Base-by-base conservation (phyloP, 1,284 basidiomycete species). In the Leccinum huronense region DNA sequence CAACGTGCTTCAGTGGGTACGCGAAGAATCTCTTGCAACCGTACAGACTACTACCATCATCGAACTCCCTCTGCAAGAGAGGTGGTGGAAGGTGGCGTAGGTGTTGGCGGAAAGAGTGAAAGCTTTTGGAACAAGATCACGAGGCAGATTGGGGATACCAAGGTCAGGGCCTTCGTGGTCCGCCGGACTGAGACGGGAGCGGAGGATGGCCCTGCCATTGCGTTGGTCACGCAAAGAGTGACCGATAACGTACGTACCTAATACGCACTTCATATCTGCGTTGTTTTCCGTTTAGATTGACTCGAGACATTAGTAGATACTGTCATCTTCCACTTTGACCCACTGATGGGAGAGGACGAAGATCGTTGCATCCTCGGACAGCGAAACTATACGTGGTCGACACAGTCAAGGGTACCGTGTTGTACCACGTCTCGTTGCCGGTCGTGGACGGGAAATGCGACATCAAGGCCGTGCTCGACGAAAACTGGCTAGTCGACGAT, bases 401-500 rank as follows among this genome's bases (percentile, higher is more conserved):
- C 73, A 83, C 82, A 0, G 85, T 85, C 51, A 94, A 91, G 66
- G 96, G 97, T 2, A 86, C 82, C 1, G 77, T 92, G 3, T 69
- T 95, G 1, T 94, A 95, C 75, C 82, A 85, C 59, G 82, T 83
- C 3, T 77, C 78, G 31, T 69, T 92, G 7, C 84, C 87, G 60
- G 76, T 79, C 14, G 70, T 63, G 54, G 73, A 68, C n/a, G 79
- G 74, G 51, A 78, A 66, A 31, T 92, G 90, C 71, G 83, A 89
- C 69, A 78, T 95, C 10, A 84, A 88, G 67, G 87, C 87, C 14
- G 80, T 81, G 7, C 80, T 97, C 67, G 84, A 86, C 16, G 96
- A 98, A 78, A 98, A 98, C 75, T 98, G 97, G 96, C 77, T 98
- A 61, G 89, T 95, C 68, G 88, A 90, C 56, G 81, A 81, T 19